phyloP scores from a whole-genome alignment of 2,329 filamentous ascomycete species.

The Claviceps sorghi region DNA sequence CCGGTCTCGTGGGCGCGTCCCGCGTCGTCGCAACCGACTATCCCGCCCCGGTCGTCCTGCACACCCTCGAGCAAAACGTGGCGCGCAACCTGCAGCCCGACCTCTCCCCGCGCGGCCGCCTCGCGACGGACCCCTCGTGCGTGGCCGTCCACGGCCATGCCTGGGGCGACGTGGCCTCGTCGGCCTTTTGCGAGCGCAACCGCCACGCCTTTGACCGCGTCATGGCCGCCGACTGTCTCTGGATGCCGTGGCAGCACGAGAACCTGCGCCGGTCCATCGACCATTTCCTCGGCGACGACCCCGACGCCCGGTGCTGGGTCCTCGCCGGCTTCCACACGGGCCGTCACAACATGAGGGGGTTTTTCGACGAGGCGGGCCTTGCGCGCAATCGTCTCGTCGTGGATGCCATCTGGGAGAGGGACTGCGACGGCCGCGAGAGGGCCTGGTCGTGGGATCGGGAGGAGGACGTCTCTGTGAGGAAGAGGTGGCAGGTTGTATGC shows the following conservation, averaged over 20 bases:
- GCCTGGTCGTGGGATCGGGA: constrained; percentile 47
- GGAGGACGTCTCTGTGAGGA: constrained; percentile 48
- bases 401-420: constrained; percentile 53
- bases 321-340: constrained; percentile 62
- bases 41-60: constrained; percentile 46
- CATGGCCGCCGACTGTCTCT: constrained; percentile 58
- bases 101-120: constrained; percentile 17
- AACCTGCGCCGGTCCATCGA: constrained; percentile 48
- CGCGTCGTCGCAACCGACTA: constrained; percentile 76
- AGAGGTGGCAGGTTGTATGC: constrained; percentile 55
- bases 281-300: constrained; percentile 37
- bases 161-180: constrained; percentile 40
- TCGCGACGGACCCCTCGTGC: constrained; percentile 4
- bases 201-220: constrained; percentile 41
- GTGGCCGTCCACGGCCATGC: constrained; percentile 43
- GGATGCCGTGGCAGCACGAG: constrained; percentile 61
- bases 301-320: constrained; percentile 42
- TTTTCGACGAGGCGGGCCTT: constrained; percentile 41
- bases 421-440: constrained; percentile 48
- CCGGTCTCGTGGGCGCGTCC: constrained; percentile 55
- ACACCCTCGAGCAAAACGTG: background rate
- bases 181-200: constrained; percentile 3
- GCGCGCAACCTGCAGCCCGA: constrained; percentile 34
- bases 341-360: constrained; percentile 46
- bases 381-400: constrained; percentile 23